Percentiles rank a stretch among this genome's conserved stretches.
Conservation (phyloP, 1,284 basidiomycete genomes). For the Ganoderma lingzhi region DNA sequence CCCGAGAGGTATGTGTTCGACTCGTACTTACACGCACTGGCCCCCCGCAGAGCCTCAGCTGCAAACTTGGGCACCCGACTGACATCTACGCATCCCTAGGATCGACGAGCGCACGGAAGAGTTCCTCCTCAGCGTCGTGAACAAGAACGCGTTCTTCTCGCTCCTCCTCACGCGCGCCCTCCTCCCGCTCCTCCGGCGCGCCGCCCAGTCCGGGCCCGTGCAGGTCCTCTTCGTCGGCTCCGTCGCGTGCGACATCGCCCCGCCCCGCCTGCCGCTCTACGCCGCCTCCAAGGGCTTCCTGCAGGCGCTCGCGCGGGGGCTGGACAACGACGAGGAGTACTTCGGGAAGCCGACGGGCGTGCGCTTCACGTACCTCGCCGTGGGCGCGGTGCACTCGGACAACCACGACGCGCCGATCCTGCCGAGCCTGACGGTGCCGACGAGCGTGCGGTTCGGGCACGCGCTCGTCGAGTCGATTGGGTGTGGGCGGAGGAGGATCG, state of each 20-base stretch:
- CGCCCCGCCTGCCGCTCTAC: slow-evolving; percentile 37
- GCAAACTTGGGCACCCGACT: neutral
- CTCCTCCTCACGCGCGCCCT: slow-evolving; percentile 39
- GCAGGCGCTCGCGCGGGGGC: slow-evolving; percentile 33
- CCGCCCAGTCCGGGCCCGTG: slow-evolving; percentile 35
- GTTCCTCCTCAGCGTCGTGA: slow-evolving; percentile 29
- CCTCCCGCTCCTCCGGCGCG: slow-evolving; percentile 37
- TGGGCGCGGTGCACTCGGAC: slow-evolving; percentile 35
- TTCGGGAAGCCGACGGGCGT: slow-evolving; percentile 34
- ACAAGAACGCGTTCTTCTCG: slow-evolving; percentile 39
- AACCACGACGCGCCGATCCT: slow-evolving; percentile 21
- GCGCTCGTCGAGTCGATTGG: slow-evolving; percentile 31
- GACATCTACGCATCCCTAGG: slow-evolving; percentile 17
- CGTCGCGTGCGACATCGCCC: slow-evolving; percentile 31
- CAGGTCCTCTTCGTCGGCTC: slow-evolving; percentile 40
- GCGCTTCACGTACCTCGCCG: slow-evolving; percentile 35
- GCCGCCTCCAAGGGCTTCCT: slow-evolving; percentile 39
- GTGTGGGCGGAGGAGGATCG: slow-evolving; percentile 30
- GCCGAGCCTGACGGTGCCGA: slow-evolving; percentile 27
- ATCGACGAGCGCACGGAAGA: slow-evolving; percentile 35
- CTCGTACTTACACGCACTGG: neutral
- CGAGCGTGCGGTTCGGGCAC: slow-evolving; percentile 31
- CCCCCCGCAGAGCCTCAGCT: too few species aligned
- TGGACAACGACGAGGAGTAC: slow-evolving; percentile 39
- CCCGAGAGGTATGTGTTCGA: slow-evolving; percentile 27